Evolutionary conservation across 2,329 filamentous ascomycete species (phyloP).

Genomic region (Monilinia fructigena): DNA sequence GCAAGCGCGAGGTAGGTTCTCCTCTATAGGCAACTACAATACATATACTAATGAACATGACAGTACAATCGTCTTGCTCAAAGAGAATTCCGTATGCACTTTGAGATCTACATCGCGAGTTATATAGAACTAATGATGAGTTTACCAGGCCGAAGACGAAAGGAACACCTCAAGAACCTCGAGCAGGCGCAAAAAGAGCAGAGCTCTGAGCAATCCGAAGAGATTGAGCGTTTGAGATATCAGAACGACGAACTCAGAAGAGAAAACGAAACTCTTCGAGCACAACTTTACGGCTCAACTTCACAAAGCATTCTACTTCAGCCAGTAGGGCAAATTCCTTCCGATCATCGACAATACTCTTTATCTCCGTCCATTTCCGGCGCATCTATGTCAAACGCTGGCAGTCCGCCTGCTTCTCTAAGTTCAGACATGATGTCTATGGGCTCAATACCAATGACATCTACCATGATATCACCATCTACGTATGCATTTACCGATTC

Average conservation of each 20-base stretch:
- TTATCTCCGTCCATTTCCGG: conserved; percentile 40
- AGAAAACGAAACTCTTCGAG: conserved; percentile 44
- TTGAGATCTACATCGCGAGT: not conserved
- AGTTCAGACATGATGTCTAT: conserved; percentile 40
- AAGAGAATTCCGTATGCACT: conserved; percentile 45
- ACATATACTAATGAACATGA: conserved; percentile 11
- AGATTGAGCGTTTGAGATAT: conserved; percentile 44
- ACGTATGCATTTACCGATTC: conserved; percentile 39
- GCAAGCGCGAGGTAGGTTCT: conserved; percentile 40
- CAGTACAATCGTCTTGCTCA: conserved; percentile 47
- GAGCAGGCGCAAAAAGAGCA: conserved; percentile 45
- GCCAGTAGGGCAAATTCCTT: conserved; percentile 27
- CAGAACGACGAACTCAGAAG: conserved; percentile 44
- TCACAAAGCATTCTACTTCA: conserved; percentile 35
- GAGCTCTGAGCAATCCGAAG: conserved; percentile 43
- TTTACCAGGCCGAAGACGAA: conserved; percentile 44
- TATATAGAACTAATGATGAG: conserved; percentile 26
- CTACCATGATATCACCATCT: conserved; percentile 37
- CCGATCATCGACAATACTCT: conserved; percentile 38
- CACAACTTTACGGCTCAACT: conserved; percentile 41
- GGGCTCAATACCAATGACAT: conserved; percentile 38
- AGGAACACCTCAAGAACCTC: conserved; percentile 46
- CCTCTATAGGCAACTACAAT: not conserved
- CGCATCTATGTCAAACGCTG: conserved; percentile 37
- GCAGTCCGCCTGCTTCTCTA: conserved; percentile 37